A percentile compares a stretch with the other conserved stretches of the same genome.
Evolutionary conservation across 1,139 yeast genomes (phyloP).

Genomic region (Wickerhamiella infanticola): DNA sequence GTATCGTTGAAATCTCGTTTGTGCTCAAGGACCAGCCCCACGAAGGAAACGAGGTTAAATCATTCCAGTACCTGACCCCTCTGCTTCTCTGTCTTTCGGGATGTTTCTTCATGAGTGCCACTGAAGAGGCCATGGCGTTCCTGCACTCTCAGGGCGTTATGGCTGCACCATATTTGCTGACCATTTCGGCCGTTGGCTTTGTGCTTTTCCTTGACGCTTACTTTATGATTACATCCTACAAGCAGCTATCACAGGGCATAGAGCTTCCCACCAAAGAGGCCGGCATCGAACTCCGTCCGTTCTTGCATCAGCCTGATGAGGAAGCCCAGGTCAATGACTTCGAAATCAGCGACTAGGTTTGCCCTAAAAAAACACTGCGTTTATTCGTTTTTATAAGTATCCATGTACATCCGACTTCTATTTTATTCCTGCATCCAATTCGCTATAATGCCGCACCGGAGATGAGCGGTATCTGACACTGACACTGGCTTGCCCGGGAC

Average conservation of each 20-base stretch:
- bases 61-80: constrained; percentile 78
- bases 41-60: constrained; percentile 32
- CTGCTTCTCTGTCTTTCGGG: constrained; percentile 69
- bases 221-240: constrained; percentile 39
- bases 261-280: constrained; percentile 4
- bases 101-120: constrained; percentile 76
- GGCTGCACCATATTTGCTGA: constrained; percentile 66
- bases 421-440: too few species aligned
- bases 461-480: too few species aligned
- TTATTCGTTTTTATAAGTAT: too few species aligned
- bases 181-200: constrained; percentile 62
- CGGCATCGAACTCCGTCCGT: constrained; percentile 16
- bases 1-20: constrained; percentile 67
- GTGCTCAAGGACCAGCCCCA: constrained; percentile 37
- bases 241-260: constrained; percentile 27
- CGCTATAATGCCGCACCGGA: too few species aligned
- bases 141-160: constrained; percentile 66
- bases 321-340: constrained; percentile 11
- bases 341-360: constrained; percentile 5
- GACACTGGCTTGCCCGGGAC: too few species aligned
- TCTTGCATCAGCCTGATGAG: constrained; percentile 6
- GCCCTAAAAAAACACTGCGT: too few species aligned
- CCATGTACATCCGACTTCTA: too few species aligned
- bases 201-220: constrained; percentile 53
- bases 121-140: constrained; percentile 65